Conservation (phyloP, 2,329 filamentous ascomycete genomes). For the Chlorencoelia australis region DNA sequence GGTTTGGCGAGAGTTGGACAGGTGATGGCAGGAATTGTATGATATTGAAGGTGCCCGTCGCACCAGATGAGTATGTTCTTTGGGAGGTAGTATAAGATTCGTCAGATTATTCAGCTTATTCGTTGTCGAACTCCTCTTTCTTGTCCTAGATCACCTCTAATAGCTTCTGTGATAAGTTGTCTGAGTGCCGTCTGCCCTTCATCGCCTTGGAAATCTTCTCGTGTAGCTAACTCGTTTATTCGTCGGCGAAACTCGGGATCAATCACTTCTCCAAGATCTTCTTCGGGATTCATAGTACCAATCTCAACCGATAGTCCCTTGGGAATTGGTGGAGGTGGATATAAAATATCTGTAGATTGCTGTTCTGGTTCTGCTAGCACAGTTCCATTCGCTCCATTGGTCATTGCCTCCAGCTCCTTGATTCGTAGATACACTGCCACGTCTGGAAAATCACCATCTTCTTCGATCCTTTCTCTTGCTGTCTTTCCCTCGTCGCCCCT, state of each 20-base stretch:
- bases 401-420: constrained; percentile 23
- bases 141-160: constrained; percentile 56
- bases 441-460: constrained; percentile 67
- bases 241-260: constrained; percentile 76
- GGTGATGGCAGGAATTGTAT: constrained; percentile 40
- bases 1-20: constrained; percentile 37
- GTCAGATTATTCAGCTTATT: constrained; percentile 37
- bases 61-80: constrained; percentile 44
- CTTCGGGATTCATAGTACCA: constrained; percentile 59
- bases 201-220: constrained; percentile 74
- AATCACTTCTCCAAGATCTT: constrained; percentile 51
- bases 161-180: constrained; percentile 68
- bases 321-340: constrained; percentile 53
- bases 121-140: constrained; percentile 56
- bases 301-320: constrained; percentile 69
- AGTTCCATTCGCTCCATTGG: not conserved
- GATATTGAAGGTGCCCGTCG: constrained; percentile 41
- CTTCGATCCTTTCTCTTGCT: constrained; percentile 68
- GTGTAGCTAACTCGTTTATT: constrained; percentile 79
- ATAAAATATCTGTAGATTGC: not conserved
- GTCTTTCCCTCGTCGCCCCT: constrained; percentile 68
- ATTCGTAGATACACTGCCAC: constrained; percentile 60
- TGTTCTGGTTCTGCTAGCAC: not conserved
- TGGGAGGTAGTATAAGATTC: constrained; percentile 40
- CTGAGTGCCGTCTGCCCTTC: constrained; percentile 72